Percentiles rank a stretch among this genome's conserved stretches.
phyloP scores from a whole-genome alignment of 139 green algal species.

The Edaphochlamys debaryana region DNA sequence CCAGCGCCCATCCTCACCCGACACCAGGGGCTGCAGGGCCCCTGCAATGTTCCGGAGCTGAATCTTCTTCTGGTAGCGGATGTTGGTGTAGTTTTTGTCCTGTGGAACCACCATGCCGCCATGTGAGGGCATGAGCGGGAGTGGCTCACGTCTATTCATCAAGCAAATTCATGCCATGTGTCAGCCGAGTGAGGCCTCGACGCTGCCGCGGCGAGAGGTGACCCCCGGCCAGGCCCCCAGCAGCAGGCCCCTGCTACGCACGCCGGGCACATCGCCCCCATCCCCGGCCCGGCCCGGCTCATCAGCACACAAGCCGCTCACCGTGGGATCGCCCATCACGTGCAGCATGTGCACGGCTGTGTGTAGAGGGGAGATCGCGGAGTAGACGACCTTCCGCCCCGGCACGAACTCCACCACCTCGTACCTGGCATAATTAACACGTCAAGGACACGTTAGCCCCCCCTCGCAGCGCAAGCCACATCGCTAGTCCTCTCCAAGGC shows the following conservation, averaged over 20 bases:
- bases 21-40: slow-evolving; percentile 10
- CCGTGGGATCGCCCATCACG: slow-evolving; percentile 9
- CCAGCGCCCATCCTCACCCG: slow-evolving; percentile 1
- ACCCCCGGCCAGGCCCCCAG: neutral
- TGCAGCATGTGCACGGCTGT: slow-evolving; percentile 20
- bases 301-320: no score
- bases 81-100: slow-evolving; percentile 42
- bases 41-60: slow-evolving; percentile 24
- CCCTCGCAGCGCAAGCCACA: neutral
- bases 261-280: no score
- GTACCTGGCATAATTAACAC: no score
- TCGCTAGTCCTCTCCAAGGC: no score
- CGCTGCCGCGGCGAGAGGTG: no score
- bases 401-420: slow-evolving; percentile 19
- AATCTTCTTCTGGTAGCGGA: slow-evolving; percentile 30
- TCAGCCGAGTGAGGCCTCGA: neutral
- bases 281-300: neutral
- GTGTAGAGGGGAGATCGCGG: neutral
- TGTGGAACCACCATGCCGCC: neutral
- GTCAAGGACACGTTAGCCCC: no score
- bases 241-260: neutral
- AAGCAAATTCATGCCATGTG: no score
- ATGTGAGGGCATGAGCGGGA: neutral
- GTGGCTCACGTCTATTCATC: no score
- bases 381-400: slow-evolving; percentile 28